phyloP scores from a whole-genome alignment of 164 flowering plant genomes.

The Magnolia sinica region DNA sequence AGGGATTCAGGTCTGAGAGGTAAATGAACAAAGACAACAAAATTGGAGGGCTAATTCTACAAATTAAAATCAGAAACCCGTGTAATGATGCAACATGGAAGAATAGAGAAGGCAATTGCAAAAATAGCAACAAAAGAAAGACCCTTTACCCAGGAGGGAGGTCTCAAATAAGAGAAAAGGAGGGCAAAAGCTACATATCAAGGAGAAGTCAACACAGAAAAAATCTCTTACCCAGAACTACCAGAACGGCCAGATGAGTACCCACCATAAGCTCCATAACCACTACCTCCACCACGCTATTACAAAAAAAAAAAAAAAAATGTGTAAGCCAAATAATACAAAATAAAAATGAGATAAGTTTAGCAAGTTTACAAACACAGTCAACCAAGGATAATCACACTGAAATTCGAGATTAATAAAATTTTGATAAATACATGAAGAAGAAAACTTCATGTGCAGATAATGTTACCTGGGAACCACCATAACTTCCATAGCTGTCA shows the following conservation, averaged over 20 bases:
- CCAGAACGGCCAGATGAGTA: conserved; percentile 25
- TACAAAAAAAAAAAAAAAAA: not conserved
- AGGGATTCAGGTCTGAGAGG: conserved; percentile 3
- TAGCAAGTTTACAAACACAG: not conserved
- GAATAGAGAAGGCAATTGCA: too few relatives aligned
- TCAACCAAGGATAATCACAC: not conserved
- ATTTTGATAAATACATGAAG: not conserved
- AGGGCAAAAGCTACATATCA: not conserved
- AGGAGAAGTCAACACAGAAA: not conserved
- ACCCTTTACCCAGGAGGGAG: not conserved
- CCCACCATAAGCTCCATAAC: conserved; percentile 71
- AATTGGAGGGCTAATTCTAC: not conserved
- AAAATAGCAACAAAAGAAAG: too few relatives aligned
- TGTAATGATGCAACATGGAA: not conserved
- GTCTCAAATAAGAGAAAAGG: not conserved
- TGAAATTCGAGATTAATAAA: not conserved
- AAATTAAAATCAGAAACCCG: not conserved
- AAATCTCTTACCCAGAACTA: conserved; percentile 10
- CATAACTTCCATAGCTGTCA: conserved; percentile 68
- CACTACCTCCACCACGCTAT: conserved; percentile 30
- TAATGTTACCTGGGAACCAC: conserved; percentile 55
- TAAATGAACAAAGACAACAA: not conserved
- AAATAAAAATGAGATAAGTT: not conserved
- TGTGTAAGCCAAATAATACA: not conserved
- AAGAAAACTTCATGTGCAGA: not conserved